Base-by-base conservation (phyloP, 495 filamentous ascomycete species). In the Achaetomiella virescens region DNA sequence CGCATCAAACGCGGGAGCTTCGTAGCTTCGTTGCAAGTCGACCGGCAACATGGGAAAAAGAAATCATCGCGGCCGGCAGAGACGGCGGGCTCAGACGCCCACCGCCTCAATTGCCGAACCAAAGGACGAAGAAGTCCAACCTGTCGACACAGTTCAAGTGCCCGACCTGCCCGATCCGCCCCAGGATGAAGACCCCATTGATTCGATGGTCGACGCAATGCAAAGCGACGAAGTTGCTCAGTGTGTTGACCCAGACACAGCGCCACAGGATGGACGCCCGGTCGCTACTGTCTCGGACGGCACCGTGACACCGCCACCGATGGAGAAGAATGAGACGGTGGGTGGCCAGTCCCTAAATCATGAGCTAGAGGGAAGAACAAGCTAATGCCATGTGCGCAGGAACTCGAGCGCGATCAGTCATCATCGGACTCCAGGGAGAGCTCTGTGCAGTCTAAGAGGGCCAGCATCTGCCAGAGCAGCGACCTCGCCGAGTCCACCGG, bases 111-210 rank as follows among this genome's bases (percentile, higher is more conserved):
- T 18, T 17, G 27, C 6, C 21, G 43, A 11, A 37, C 14, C 3
- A 20, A 11, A 38, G 12, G 31, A 27, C 0, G 10, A 47, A 3
- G 40, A 54, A 24, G 48, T 47, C 8, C 52, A 54, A 43, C 25
- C 41, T 22, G 42, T 62, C 59, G 62, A 61, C 60, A 31, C 21
- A 21, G 61, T 61, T 54, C 57, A 54, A 62, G 59, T 35, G 41
- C 17, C 48, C 20, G 27, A 31, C 14, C 15, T 35, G 41, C 17
- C 48, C 20, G 27, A 31, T 18, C 15, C 24, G 4, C 27, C 27
- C 27, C 27, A 31, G 31, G 52, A 54, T n/a, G 44, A 25, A 24
- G 52, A 51, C 35, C 25, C 36, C 6, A 25, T 42, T 12, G 17
- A 11, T 8, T 6, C 47, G 3, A 22, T 18, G 18, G 20, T 11